A percentile compares a stretch with the other conserved stretches of the same genome.
These are phyloP conservation scores for Reticulascus tulasneorum DNA, from an alignment of 2,329 filamentous ascomycete species.

Conservation along the genomic window DNA sequence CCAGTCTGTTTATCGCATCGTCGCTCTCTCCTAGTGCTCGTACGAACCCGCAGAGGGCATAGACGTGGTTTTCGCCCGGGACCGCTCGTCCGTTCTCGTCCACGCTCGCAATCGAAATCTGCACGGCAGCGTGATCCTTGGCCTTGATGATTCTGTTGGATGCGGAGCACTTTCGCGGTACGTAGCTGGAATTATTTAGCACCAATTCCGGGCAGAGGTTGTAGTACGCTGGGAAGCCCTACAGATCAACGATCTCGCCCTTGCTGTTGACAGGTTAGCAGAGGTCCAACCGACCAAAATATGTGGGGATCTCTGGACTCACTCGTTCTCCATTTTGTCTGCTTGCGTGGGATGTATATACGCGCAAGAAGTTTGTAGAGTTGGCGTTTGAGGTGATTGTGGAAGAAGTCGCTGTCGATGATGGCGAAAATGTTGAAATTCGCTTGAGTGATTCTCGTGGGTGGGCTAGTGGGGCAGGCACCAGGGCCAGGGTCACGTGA, in stretches of 20 bases:
- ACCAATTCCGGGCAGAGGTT: no score
- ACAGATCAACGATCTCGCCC: slow-evolving; percentile 99
- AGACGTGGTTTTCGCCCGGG: slow-evolving; percentile 95
- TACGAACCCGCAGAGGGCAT: slow-evolving; percentile 96
- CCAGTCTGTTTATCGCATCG: slow-evolving; percentile 90
- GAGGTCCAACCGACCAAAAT: no score
- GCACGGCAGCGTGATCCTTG: slow-evolving; percentile 98
- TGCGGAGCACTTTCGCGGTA: slow-evolving; percentile 97
- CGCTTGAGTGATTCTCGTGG: slow-evolving; percentile 29
- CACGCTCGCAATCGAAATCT: slow-evolving; percentile 96
- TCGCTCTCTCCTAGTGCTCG: slow-evolving; percentile 97
- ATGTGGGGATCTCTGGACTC: no score
- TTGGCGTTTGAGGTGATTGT: slow-evolving; percentile 16
- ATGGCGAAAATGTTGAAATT: slow-evolving; percentile 8
- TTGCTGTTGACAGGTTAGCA: no score
- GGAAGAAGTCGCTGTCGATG: slow-evolving; percentile 7
- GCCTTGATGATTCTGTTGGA: slow-evolving; percentile 99
- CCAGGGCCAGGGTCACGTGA: slow-evolving; percentile 34
- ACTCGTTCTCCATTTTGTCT: slow-evolving; percentile 98
- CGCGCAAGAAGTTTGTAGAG: slow-evolving; percentile 23
- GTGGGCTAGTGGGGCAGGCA: slow-evolving; percentile 15
- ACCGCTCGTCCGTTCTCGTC: slow-evolving; percentile 95
- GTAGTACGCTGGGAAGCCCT: no score
- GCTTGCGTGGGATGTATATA: slow-evolving; percentile 29
- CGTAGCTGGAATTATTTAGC: no score